A percentile compares a stretch with the other conserved stretches of the same genome.
phyloP scores from a whole-genome alignment of 163 green algal species.

The Scenedesmus sp. region DNA sequence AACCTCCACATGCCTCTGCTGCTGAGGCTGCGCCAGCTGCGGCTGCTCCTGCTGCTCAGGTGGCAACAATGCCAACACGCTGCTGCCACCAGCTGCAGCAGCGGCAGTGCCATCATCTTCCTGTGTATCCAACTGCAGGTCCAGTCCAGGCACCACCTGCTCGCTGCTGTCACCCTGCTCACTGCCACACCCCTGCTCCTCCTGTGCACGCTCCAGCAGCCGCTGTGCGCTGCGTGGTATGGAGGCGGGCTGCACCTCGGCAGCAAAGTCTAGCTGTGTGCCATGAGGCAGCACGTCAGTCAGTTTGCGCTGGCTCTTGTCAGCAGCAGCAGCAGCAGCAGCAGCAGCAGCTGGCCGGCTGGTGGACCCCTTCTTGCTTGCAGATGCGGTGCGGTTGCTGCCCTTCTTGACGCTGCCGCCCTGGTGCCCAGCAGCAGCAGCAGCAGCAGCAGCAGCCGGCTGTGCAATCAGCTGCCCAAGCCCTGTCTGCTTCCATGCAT shows the following conservation, averaged over 20 bases:
- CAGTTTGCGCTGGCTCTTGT: not conserved
- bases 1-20: not conserved
- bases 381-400: not conserved
- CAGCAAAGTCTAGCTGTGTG: not conserved
- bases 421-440: not conserved
- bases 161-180: not conserved
- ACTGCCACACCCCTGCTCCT: not conserved
- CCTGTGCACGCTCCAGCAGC: not conserved
- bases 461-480: not conserved
- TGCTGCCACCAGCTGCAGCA: not conserved
- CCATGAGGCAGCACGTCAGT: not conserved
- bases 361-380: not conserved
- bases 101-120: not conserved
- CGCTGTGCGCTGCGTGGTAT: not conserved
- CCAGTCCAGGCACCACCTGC: not conserved
- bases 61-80: not conserved
- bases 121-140: not conserved
- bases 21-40: too few relatives aligned
- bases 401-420: not conserved
- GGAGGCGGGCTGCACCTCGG: not conserved
- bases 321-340: not conserved
- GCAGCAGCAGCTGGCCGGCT: not conserved
- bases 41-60: not conserved
- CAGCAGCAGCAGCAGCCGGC: not conserved
- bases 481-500: not conserved